phyloP scores from a whole-genome alignment of 768 basidiomycete species.

The Phaeotremella fagi region DNA sequence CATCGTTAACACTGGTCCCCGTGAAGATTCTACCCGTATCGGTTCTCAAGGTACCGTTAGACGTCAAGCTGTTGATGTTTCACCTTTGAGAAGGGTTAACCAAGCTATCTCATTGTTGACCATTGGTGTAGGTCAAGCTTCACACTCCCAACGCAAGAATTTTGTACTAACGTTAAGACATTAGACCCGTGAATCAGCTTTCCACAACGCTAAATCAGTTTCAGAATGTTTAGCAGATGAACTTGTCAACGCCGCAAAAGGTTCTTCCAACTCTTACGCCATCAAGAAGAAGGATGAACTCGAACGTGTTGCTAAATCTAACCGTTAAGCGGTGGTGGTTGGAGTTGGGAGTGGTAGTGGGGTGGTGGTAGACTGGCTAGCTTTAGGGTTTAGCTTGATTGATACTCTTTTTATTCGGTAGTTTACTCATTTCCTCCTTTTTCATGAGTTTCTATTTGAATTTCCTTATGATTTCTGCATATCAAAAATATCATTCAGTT shows the following conservation, averaged over 20 bases:
- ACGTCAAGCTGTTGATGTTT: constrained; percentile 99
- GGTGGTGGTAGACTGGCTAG: neutral
- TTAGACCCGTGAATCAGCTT: constrained; percentile 97
- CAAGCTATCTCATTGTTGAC: constrained; percentile 93
- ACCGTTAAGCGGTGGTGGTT: constrained; percentile 64
- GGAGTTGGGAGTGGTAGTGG: constrained; percentile 1
- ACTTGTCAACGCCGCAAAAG: constrained; percentile 99
- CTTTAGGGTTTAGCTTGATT: too few relatives aligned
- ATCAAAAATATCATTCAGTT: too few relatives aligned
- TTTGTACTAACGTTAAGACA: neutral
- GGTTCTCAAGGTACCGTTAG: constrained; percentile 99
- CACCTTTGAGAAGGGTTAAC: constrained; percentile 95
- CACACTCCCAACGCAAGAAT: neutral
- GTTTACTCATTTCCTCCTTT: too few relatives aligned
- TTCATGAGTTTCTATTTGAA: too few relatives aligned
- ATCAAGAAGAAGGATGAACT: constrained; percentile 99
- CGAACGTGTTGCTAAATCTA: constrained; percentile 99
- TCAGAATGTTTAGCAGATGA: constrained; percentile 99
- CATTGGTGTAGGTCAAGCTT: constrained; percentile 68
- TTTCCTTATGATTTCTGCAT: too few relatives aligned
- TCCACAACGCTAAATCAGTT: constrained; percentile 99
- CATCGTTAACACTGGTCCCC: constrained; percentile 98
- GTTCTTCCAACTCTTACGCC: constrained; percentile 99
- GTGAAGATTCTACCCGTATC: constrained; percentile 99
- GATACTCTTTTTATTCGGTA: too few relatives aligned